These are phyloP conservation scores for Tilletia caries DNA, from an alignment of 1,284 basidiomycete species.

Conservation along the genomic window DNA sequence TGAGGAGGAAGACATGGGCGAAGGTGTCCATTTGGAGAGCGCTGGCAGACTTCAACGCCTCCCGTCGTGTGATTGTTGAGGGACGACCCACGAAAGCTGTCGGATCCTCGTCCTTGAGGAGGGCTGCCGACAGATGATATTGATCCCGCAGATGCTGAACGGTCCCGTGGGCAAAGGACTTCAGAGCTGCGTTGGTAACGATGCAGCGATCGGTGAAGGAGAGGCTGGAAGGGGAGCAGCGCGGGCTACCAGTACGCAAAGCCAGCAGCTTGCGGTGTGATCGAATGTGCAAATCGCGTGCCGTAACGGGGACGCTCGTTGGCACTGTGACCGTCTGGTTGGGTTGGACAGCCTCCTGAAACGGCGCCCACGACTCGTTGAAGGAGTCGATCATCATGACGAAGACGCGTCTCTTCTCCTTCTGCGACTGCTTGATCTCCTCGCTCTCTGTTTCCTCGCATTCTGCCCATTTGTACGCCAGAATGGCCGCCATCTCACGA, in stretches of 20 bases:
- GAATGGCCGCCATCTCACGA: conserved; percentile 1
- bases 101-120: conserved; percentile 4
- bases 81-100: not conserved
- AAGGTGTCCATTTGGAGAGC: not conserved
- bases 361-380: not conserved
- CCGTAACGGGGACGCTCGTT: not conserved
- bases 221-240: not conserved
- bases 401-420: not conserved
- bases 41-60: not conserved
- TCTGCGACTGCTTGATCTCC: not conserved
- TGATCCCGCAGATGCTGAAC: not conserved
- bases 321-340: not conserved
- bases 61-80: not conserved
- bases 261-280: not conserved
- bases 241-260: not conserved
- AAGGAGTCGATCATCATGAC: not conserved
- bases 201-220: not conserved
- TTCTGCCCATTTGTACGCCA: not conserved
- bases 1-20: conserved; percentile 11
- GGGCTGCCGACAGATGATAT: not conserved
- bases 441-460: not conserved
- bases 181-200: not conserved
- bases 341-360: not conserved
- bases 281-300: not conserved
- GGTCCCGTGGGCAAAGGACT: not conserved